Conservation (phyloP, 1,139 yeast species). For the Blastobotrys petasosporus region DNA sequence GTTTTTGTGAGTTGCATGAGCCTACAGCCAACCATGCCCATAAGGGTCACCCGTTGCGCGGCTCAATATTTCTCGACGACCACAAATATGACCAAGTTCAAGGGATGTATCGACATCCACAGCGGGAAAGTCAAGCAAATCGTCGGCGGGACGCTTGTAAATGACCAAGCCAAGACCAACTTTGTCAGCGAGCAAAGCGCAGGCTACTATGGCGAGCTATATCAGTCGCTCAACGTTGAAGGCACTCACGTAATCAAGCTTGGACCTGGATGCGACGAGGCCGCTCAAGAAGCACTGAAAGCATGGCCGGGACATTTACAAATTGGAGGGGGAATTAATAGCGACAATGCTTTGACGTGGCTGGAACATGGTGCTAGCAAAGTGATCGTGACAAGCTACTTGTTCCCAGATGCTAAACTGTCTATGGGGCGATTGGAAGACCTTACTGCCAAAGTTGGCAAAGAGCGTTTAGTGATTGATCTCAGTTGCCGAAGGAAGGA, state of each 20-base stretch:
- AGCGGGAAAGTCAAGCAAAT: conserved; percentile 94
- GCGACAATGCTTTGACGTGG: conserved; percentile 71
- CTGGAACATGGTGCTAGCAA: conserved; percentile 61
- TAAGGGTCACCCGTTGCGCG: too few relatives aligned
- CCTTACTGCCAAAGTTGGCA: conserved; percentile 53
- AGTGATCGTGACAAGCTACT: conserved; percentile 88
- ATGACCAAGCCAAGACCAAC: conserved; percentile 51
- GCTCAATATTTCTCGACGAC: too few relatives aligned
- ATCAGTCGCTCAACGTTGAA: conserved; percentile 46
- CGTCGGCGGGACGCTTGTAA: conserved; percentile 78
- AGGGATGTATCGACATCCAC: conserved; percentile 95
- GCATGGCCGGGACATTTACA: conserved; percentile 75
- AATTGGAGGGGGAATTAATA: conserved; percentile 88
- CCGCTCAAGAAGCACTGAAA: conserved; percentile 68
- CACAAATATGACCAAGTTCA: conserved; percentile 66
- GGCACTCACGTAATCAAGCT: conserved; percentile 94
- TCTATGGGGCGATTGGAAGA: conserved; percentile 48
- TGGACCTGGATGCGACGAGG: conserved; percentile 78
- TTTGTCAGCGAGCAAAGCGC: conserved; percentile 76
- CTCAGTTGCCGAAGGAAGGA: conserved; percentile 67
- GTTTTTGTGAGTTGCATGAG: too few relatives aligned
- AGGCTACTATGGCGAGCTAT: conserved; percentile 68
- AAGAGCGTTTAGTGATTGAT: conserved; percentile 72
- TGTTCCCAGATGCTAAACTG: conserved; percentile 61
- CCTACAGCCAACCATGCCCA: too few relatives aligned